Evolutionary conservation across 148 eudicot species (phyloP), one percentile per base, ranked within the genome.

Genomic region (Rhododendron simsii): DNA sequence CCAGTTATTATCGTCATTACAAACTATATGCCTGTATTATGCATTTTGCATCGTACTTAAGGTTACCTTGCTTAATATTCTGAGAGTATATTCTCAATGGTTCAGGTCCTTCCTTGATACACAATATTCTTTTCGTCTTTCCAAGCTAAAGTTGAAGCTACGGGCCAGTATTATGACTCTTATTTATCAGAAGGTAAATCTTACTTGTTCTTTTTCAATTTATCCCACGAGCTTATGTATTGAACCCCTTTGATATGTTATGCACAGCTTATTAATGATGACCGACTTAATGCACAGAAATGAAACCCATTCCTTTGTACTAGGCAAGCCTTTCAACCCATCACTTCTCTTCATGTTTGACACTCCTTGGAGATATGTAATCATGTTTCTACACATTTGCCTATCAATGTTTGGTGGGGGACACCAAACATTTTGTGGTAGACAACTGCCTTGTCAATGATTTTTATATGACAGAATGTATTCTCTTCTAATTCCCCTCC

Each of bases 41-140:
- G 78, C 61, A 9, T 73, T 48, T 50, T 47, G 51, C 47, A 39
- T 23, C 6, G 51, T 75, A 55, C 69, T 41, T 47, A 61, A 28
- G 77, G 26, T 57, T 55, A 28, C 61, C n/a, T 37, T 65, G 53
- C 1, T 14, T 76, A 59, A 12, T 20, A 39, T 37, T 81, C 9
- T 30, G 41, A 23, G 44, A 55, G 48, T 89, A 82, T 87, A 39
- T 44, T 67, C 82, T 88, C 21, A 44, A 87, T 89, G 84, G 86
- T 90, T 92, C 95, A 96, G 99, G 91, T 97, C 98, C 76, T 87
- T 95, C 91, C 96, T 97, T 75, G 98, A 97, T 88, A 97, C 99
- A 51, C 99, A 97, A 80, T 97, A 97, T 82, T 92, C 95, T 84
- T 95, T 90, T 93, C 95, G 87, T 82, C 95, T 97, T 80, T 90